These are phyloP conservation scores for Rhodotorula glutinis DNA, from an alignment of 1,284 basidiomycete genomes.

Conservation along the genomic window DNA sequence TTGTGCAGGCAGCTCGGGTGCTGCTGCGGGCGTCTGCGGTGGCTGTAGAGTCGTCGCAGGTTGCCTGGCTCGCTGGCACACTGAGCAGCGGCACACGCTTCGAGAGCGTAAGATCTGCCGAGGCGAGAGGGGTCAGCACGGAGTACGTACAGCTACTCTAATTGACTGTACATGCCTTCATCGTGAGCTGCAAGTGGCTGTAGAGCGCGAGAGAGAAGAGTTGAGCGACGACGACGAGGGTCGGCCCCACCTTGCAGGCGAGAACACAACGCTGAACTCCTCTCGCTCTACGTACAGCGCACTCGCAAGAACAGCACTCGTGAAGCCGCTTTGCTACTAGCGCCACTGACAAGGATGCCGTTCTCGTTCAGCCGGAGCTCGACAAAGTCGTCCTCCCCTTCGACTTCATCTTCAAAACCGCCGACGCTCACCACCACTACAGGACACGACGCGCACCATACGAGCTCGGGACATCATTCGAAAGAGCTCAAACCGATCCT, in stretches of 20 bases:
- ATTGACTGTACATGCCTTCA: not conserved
- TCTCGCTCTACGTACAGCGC: not conserved
- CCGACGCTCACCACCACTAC: not conserved
- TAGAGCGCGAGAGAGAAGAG: not conserved
- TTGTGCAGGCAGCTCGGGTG: not conserved
- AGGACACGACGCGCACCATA: not conserved
- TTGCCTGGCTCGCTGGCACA: slow-evolving; percentile 1
- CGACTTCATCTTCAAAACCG: not conserved
- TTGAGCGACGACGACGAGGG: not conserved
- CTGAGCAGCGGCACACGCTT: not conserved
- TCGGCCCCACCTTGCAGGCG: not conserved
- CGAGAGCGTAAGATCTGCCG: not conserved
- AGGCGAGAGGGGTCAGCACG: too few relatives aligned
- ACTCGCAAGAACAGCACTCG: too few relatives aligned
- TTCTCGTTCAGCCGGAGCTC: not conserved
- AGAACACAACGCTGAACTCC: too few relatives aligned
- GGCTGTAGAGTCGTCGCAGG: not conserved
- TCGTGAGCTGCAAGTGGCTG: not conserved
- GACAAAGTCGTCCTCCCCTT: not conserved
- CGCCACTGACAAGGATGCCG: not conserved
- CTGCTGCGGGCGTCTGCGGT: not conserved
- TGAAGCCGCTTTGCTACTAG: not conserved
- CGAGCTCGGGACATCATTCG: not conserved
- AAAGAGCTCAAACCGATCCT: too few relatives aligned
- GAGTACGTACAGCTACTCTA: too few relatives aligned